These are phyloP conservation scores for Rugonectria rugulosa DNA, from an alignment of 2,329 filamentous ascomycete genomes.

Conservation along the genomic window DNA sequence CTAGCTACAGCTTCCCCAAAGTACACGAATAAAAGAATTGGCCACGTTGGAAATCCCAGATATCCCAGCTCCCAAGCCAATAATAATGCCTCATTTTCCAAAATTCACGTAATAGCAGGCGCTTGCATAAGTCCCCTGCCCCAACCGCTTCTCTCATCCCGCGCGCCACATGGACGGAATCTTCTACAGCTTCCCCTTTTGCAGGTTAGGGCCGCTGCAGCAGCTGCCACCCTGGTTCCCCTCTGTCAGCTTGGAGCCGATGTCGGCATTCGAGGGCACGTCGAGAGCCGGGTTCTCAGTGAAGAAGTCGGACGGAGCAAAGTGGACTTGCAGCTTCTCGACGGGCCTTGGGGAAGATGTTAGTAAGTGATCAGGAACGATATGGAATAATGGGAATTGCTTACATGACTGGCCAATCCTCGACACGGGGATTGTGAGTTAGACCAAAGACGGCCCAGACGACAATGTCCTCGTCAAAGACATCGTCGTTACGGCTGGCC, in stretches of 20 bases:
- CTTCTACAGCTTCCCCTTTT: constrained; percentile 17
- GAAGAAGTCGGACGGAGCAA: constrained; percentile 59
- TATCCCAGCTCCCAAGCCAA: background rate
- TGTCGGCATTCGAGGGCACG: constrained; percentile 45
- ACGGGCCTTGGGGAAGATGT: constrained; percentile 38
- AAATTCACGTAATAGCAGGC: constrained; percentile 8
- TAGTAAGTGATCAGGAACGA: background rate
- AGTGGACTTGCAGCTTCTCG: constrained; percentile 55
- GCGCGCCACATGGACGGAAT: too few species aligned
- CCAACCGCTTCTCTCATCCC: too few species aligned
- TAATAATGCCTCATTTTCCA: background rate
- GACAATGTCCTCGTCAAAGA: constrained; percentile 59
- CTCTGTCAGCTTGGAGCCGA: constrained; percentile 16
- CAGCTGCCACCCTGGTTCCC: constrained; percentile 14
- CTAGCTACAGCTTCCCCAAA: too few species aligned
- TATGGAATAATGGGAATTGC: constrained; percentile 20
- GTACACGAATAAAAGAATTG: too few species aligned
- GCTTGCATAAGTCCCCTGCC: background rate
- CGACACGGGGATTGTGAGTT: constrained; percentile 70
- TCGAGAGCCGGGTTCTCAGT: constrained; percentile 56
- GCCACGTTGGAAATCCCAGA: background rate
- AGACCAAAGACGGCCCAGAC: constrained; percentile 67
- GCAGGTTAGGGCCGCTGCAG: constrained; percentile 10
- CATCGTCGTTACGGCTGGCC: constrained; percentile 54
- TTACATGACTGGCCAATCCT: constrained; percentile 75